These are phyloP conservation scores for Rhizoclosmatium sp. DNA, from an alignment of 192 early-diverging fungal genomes.

Conservation along the genomic window DNA sequence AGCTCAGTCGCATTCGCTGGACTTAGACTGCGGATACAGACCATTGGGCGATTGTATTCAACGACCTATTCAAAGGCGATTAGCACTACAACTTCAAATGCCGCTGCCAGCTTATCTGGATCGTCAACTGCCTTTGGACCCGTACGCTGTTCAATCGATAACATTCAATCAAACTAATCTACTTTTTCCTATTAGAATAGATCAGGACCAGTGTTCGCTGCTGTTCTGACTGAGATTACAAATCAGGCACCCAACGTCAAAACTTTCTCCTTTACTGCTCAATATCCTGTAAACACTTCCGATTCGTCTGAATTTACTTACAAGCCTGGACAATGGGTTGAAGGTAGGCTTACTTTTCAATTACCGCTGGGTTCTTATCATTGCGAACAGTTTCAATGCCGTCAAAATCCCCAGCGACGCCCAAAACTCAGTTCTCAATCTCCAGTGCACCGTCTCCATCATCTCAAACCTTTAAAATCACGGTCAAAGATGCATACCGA, in stretches of 20 bases:
- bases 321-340: slow-evolving; percentile 20
- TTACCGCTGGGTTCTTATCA: no score
- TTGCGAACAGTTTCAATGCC: not conserved
- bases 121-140: not conserved
- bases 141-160: not conserved
- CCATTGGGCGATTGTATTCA: no score
- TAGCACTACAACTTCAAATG: no score
- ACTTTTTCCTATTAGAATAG: not conserved
- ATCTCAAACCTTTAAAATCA: not conserved
- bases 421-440: slow-evolving; percentile 25
- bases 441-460: slow-evolving; percentile 9
- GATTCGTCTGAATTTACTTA: slow-evolving; percentile 9
- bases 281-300: not conserved
- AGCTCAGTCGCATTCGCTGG: no score
- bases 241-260: slow-evolving; percentile 4
- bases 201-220: not conserved
- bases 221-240: not conserved
- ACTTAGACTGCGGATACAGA: no score
- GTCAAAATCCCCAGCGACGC: not conserved
- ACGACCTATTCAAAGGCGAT: no score
- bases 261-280: slow-evolving; percentile 5
- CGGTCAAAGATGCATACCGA: slow-evolving; percentile 29
- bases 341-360: not conserved
- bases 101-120: not conserved
- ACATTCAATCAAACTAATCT: not conserved